A percentile compares a stretch with the other conserved stretches of the same genome.
Conservation (phyloP, 2,329 filamentous ascomycete species). For the Lojkania enalia region DNA sequence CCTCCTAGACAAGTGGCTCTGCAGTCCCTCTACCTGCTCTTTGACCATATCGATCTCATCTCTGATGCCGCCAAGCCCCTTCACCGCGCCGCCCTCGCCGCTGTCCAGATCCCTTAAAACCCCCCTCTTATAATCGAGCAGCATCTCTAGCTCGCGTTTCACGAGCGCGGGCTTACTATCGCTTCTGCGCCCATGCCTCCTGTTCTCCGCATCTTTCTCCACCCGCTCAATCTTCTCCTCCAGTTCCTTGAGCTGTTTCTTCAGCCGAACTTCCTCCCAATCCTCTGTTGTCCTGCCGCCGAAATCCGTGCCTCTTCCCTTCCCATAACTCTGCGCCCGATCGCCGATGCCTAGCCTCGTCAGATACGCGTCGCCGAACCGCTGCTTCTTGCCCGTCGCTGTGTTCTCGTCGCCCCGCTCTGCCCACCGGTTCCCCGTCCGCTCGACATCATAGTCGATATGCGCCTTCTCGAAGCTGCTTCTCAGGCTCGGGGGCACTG, state of each 20-base stretch:
- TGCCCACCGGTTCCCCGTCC: constrained; percentile 76
- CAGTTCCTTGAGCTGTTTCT: constrained; percentile 87
- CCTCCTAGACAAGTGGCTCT: constrained; percentile 76
- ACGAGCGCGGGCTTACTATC: constrained; percentile 85
- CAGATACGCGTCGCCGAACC: constrained; percentile 96
- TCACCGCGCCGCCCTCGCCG: constrained; percentile 64
- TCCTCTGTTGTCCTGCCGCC: constrained; percentile 81
- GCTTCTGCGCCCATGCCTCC: constrained; percentile 59
- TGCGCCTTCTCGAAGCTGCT: constrained; percentile 92
- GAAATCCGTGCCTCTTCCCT: constrained; percentile 87
- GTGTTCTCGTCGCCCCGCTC: constrained; percentile 78
- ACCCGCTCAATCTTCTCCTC: constrained; percentile 86
- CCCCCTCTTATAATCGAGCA: constrained; percentile 91
- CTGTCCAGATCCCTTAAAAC: constrained; percentile 75
- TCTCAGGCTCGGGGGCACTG: constrained; percentile 86
- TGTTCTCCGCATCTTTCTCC: constrained; percentile 69
- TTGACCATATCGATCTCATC: constrained; percentile 89
- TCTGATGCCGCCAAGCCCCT: constrained; percentile 72
- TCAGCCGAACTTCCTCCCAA: constrained; percentile 95
- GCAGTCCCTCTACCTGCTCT: constrained; percentile 91
- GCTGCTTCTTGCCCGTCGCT: constrained; percentile 84
- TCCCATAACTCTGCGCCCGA: constrained; percentile 69
- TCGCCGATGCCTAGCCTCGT: constrained; percentile 79
- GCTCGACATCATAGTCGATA: constrained; percentile 93
- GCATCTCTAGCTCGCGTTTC: constrained; percentile 89